Percentiles rank a stretch among this genome's conserved stretches.
These are phyloP conservation scores for Metschnikowia henanensis DNA, from an alignment of 805 yeast genomes.

Conservation along the genomic window DNA sequence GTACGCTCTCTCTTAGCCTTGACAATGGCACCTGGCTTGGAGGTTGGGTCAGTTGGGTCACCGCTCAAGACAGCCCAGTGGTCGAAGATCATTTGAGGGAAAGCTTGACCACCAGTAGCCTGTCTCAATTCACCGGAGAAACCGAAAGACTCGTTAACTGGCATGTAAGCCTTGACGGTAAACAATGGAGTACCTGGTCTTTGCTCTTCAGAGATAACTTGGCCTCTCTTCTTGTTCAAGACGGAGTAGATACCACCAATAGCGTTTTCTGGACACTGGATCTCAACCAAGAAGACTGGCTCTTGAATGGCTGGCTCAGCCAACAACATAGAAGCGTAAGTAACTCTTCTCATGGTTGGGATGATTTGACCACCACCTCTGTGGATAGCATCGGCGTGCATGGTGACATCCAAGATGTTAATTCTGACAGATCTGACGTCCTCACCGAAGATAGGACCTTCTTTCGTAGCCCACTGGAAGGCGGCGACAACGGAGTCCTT, in stretches of 20 bases:
- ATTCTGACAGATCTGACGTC: conserved; percentile 93
- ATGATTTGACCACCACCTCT: conserved; percentile 99
- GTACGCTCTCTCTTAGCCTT: conserved; percentile 81
- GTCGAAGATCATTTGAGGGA: conserved; percentile 99
- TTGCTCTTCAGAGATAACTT: conserved; percentile 98
- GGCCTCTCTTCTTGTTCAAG: conserved; percentile 99
- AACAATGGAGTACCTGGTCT: conserved; percentile 99
- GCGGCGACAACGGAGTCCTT: conserved; percentile 99
- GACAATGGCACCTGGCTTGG: conserved; percentile 64
- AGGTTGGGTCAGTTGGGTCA: conserved; percentile 84
- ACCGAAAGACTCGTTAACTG: conserved; percentile 99
- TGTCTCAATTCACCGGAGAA: conserved; percentile 99
- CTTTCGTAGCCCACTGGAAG: conserved; percentile 99
- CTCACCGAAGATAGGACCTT: conserved; percentile 99
- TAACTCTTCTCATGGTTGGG: conserved; percentile 99
- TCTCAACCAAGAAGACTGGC: conserved; percentile 99
- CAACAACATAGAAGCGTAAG: conserved; percentile 96
- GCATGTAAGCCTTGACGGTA: conserved; percentile 99
- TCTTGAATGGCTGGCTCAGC: conserved; percentile 99
- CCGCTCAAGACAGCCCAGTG: conserved; percentile 94
- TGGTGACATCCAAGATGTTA: conserved; percentile 98
- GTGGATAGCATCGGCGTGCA: conserved; percentile 99
- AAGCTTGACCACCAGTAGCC: conserved; percentile 99
- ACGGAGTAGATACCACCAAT: conserved; percentile 99
- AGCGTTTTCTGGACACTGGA: conserved; percentile 99